Evolutionary conservation across 2,329 filamentous ascomycete species (phyloP).

Genomic region (Teratosphaeria zuluensis): DNA sequence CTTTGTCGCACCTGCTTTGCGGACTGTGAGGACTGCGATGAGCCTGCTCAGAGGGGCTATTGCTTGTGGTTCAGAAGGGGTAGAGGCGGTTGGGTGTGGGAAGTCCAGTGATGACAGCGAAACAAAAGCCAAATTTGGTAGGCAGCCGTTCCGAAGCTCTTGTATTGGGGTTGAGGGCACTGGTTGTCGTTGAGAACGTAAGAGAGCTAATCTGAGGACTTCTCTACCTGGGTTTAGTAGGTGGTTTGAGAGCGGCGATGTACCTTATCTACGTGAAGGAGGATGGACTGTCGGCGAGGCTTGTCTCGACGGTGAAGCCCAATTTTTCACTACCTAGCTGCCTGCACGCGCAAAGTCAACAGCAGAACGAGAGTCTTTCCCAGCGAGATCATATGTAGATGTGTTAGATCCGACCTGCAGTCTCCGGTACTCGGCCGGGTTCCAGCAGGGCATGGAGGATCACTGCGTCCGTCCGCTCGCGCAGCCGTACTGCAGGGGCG

Average conservation of each 20-base stretch:
- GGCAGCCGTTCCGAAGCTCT: slow-evolving; percentile 15
- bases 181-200: slow-evolving; percentile 23
- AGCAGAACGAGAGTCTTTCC: no score
- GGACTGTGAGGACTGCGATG: slow-evolving; percentile 11
- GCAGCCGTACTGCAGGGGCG: no score
- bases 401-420: no score
- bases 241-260: neutral
- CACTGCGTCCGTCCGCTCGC: no score
- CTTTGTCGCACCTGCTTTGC: slow-evolving; percentile 2
- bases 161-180: slow-evolving; percentile 5
- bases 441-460: no score
- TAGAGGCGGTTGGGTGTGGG: neutral
- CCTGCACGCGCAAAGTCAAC: no score
- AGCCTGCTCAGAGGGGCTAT: neutral
- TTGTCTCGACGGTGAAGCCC: no score
- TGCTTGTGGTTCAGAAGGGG: slow-evolving; percentile 4
- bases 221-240: neutral
- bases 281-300: no score
- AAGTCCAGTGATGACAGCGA: slow-evolving; percentile 22
- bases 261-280: neutral
- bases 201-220: slow-evolving; percentile 27
- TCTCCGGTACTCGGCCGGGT: no score
- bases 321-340: no score
- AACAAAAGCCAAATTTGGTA: slow-evolving; percentile 25
- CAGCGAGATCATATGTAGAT: no score